phyloP scores from a whole-genome alignment of 805 yeast species.

The Candida stauntonica region DNA sequence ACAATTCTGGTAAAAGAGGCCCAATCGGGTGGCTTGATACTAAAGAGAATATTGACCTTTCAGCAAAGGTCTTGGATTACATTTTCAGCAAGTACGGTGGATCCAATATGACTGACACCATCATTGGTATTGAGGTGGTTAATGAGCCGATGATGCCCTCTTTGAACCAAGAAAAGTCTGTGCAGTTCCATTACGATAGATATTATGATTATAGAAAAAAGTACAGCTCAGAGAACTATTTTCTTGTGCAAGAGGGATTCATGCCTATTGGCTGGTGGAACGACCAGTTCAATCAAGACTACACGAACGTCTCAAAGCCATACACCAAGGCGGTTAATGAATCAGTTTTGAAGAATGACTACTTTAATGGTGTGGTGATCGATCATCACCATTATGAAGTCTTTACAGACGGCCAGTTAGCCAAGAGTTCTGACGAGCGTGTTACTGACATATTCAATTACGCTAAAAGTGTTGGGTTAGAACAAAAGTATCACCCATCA shows the following conservation, averaged over 20 bases:
- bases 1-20: slow-evolving; percentile 65
- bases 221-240: slow-evolving; percentile 30
- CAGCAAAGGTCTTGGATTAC: slow-evolving; percentile 45
- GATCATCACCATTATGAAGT: slow-evolving; percentile 94
- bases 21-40: slow-evolving; percentile 38
- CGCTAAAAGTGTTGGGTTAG: slow-evolving; percentile 27
- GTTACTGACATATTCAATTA: slow-evolving; percentile 29
- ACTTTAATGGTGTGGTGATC: slow-evolving; percentile 57
- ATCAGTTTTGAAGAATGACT: slow-evolving; percentile 16
- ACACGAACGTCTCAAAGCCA: slow-evolving; percentile 26
- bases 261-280: slow-evolving; percentile 53
- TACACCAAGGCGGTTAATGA: slow-evolving; percentile 25
- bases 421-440: slow-evolving; percentile 34
- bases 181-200: slow-evolving; percentile 30
- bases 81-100: slow-evolving; percentile 52
- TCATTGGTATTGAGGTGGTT: slow-evolving; percentile 64
- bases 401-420: slow-evolving; percentile 61
- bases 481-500: slow-evolving; percentile 42
- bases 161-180: slow-evolving; percentile 36
- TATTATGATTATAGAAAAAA: slow-evolving; percentile 26
- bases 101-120: slow-evolving; percentile 45
- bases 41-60: slow-evolving; percentile 40
- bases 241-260: slow-evolving; percentile 68
- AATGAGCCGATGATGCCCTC: slow-evolving; percentile 67
- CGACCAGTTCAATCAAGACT: slow-evolving; percentile 33